Base-by-base conservation (phyloP, 2,329 filamentous ascomycete genomes). In the Penicillium sp. region DNA sequence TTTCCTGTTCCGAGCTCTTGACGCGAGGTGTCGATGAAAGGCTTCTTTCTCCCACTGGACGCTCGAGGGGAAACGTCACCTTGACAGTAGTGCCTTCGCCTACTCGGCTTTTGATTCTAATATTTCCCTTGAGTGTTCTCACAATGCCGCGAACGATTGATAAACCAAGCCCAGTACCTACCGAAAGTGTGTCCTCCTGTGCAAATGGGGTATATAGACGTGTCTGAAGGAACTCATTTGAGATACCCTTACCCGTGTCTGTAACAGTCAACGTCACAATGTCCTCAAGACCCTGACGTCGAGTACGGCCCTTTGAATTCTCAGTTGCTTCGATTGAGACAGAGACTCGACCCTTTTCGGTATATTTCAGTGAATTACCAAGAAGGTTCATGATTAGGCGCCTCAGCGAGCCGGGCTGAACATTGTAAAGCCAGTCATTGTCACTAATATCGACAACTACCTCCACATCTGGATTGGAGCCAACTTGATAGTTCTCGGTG, bases 361-460 rank as follows among this genome's bases (percentile, higher is more conserved):
- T 87, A 56, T 86, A 88, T 66, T 87, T 88, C 64, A 87, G 75
- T 0, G 85, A 79, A 63, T 88, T 88, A 5, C 83, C 83, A 41
- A 86, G 82, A 0, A 87, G 65, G 55, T 87, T 87, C 83, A 86
- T 86, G 48, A 87, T 77, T 46, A 87, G 80, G 8, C 84, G 76
- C 47, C 79, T 73, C 59, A 81, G 70, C 1, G 79, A 80, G 0
- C 85, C 85, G 0, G 82, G 79, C 48, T 86, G 80, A 2, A 82
- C 80, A 5, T 79, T 73, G 62, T 84, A 86, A 1, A 73, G 69
- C 83, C 85, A 87, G 51, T 76, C 59, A 24, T 75, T 56, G 66
- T 73, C 76, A 2, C 81, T 77, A 13, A 86, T 79, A 59, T 86
- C 79, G 6, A 86, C 67, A 27, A 83, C 73, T 21, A 86, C 77